Base-by-base conservation (phyloP, 2,329 filamentous ascomycete genomes). In the Cordyceps cicadae region DNA sequence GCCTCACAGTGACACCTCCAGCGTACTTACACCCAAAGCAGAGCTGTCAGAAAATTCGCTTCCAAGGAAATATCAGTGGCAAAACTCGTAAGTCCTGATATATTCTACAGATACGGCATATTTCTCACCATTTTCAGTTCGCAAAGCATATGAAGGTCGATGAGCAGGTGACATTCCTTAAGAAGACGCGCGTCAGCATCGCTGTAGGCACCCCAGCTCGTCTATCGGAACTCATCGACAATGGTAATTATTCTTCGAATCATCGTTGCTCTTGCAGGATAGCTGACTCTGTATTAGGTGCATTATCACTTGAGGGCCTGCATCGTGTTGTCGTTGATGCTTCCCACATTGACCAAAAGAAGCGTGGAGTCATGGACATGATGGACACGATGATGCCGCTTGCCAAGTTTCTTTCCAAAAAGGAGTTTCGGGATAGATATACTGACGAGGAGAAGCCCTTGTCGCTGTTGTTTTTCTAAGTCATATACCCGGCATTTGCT, bases 71-170 rank as follows among this genome's bases (percentile, higher is more conserved):
- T 82, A 54, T 82, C 84, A 51, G 87, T 99, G 1, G 89, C 90
- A 2, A 99, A 99, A 74, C 79, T 99, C 69, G 82, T 84, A 70
- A 64, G 76, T 67, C 3, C 50, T 21, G 15, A 14, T 21, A 37
- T 5, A 19, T 2, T 15, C 11, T 14, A 21, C 14, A 26, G 3
- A 37, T 0, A 1, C 8, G 19, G 24, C n/a, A 5, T 8, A n/a
- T 19, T 45, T 46, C 61, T 62, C 2, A 62, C 41, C n/a, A 2
- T 4, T 11, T 37, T 3, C 58, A 84, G 70, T 99, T 99, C 73
- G 93, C 94, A 37, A 99, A 99, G 74, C 94, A 99, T 73, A 96
- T 99, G 78, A 99, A 99, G 76, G 75, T 99, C 12, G 84, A 90
- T 58, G 93, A 97, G 68, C 89, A 92, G 39, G 85, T 92, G 57